Conservation (phyloP, 257 asterid species). For the Perilla frutescens region DNA sequence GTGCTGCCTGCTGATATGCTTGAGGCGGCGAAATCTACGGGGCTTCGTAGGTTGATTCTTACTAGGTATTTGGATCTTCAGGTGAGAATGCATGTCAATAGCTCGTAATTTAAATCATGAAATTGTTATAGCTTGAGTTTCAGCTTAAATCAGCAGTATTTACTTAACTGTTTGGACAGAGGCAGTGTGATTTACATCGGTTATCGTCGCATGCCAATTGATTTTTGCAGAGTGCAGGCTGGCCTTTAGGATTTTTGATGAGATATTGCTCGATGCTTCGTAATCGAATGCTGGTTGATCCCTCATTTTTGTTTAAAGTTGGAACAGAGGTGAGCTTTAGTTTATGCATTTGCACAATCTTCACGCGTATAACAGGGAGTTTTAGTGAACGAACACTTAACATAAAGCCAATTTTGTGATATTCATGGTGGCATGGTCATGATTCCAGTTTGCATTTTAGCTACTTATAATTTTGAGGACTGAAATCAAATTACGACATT, state of each 20-base stretch:
- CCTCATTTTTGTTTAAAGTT: slow-evolving; percentile 89
- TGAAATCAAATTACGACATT: no score
- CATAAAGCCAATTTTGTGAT: neutral
- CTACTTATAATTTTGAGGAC: no score
- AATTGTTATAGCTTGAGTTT: slow-evolving; percentile 20
- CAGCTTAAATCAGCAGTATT: neutral
- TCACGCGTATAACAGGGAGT: neutral
- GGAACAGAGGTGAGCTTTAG: slow-evolving; percentile 83
- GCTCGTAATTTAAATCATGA: slow-evolving; percentile 15
- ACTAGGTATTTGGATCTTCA: slow-evolving; percentile 84
- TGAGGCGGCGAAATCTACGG: slow-evolving; percentile 79
- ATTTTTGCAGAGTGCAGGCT: slow-evolving; percentile 64
- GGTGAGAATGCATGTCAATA: slow-evolving; percentile 46
- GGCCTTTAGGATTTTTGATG: slow-evolving; percentile 90
- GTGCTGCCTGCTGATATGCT: slow-evolving; percentile 78
- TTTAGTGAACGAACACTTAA: neutral
- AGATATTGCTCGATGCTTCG: slow-evolving; percentile 80
- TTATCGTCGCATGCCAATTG: neutral
- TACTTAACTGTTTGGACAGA: slow-evolving; percentile 8
- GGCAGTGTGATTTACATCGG: neutral
- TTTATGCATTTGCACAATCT: slow-evolving; percentile 9
- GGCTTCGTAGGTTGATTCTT: slow-evolving; percentile 71
- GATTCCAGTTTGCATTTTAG: no score
- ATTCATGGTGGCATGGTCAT: no score
- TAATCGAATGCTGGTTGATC: slow-evolving; percentile 93